Evolutionary conservation across 805 yeast genomes (phyloP).

Genomic region (Spathaspora sp.): DNA sequence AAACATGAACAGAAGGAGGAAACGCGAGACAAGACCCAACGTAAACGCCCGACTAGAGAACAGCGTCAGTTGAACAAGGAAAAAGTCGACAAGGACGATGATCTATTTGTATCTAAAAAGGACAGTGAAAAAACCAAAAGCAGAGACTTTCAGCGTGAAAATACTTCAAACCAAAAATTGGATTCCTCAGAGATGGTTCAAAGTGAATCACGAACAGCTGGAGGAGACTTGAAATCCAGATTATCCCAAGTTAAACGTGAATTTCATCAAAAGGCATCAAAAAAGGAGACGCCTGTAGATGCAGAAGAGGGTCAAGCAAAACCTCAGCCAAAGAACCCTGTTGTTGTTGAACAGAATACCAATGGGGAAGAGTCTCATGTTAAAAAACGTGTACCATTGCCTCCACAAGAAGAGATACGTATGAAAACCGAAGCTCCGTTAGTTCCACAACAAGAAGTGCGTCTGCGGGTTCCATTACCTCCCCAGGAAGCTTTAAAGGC

Average conservation of each 20-base stretch:
- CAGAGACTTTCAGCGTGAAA: not conserved
- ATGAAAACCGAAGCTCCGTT: constrained; percentile 6
- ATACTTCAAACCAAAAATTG: not conserved
- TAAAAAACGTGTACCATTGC: constrained; percentile 17
- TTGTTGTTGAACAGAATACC: not conserved
- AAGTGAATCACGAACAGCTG: not conserved
- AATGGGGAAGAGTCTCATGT: not conserved
- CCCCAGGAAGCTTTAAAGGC: constrained; percentile 5
- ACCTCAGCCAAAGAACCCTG: constrained; percentile 5
- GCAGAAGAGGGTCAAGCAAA: not conserved
- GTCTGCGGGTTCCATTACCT: constrained; percentile 9
- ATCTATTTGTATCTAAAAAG: not conserved
- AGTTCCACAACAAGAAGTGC: constrained; percentile 8
- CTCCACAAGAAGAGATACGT: constrained; percentile 17
- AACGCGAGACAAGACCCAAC: not conserved
- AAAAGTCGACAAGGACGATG: not conserved
- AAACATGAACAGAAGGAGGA: constrained; percentile 4
- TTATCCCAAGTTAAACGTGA: constrained; percentile 22
- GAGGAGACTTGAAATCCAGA: constrained; percentile 15
- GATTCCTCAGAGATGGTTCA: not conserved
- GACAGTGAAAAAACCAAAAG: not conserved
- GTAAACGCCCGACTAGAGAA: not conserved
- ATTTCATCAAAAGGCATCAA: constrained; percentile 6
- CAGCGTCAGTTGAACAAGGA: not conserved
- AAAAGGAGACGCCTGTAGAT: not conserved